Conservation (phyloP, 768 basidiomycete genomes). For the Tulasnella sp. region DNA sequence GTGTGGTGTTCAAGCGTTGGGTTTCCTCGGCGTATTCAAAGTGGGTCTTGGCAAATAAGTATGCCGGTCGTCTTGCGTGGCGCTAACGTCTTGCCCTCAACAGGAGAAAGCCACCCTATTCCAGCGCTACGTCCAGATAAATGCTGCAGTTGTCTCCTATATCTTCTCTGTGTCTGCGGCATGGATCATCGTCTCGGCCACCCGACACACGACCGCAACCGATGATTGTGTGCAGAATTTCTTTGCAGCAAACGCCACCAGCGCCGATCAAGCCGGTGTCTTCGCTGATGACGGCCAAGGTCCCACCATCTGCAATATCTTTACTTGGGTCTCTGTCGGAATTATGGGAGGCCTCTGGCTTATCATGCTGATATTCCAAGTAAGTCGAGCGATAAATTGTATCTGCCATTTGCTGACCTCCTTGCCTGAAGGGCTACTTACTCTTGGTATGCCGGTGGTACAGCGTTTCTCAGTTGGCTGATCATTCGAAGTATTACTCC, state of each 20-base stretch:
- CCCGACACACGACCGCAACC: conserved; percentile 65
- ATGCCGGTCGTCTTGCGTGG: not conserved
- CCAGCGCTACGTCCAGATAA: conserved; percentile 60
- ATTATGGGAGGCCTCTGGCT: conserved; percentile 87
- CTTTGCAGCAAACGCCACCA: conserved; percentile 17
- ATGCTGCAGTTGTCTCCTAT: conserved; percentile 45
- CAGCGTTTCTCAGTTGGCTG: conserved; percentile 61
- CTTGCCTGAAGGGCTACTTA: conserved; percentile 42
- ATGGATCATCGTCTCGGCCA: conserved; percentile 74
- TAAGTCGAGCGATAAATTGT: conserved; percentile 41
- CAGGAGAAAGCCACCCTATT: conserved; percentile 63
- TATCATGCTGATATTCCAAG: conserved; percentile 68
- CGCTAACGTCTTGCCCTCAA: not conserved
- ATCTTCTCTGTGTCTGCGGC: conserved; percentile 72
- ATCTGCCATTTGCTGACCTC: conserved; percentile 30
- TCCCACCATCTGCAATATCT: conserved; percentile 73
- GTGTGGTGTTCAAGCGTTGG: conserved; percentile 70
- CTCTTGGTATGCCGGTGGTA: conserved; percentile 52
- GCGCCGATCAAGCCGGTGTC: conserved; percentile 6
- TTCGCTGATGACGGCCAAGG: conserved; percentile 45
- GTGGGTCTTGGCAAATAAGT: conserved; percentile 43
- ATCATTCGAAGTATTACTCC: conserved; percentile 72
- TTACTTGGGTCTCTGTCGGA: conserved; percentile 87
- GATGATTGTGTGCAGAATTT: conserved; percentile 46
- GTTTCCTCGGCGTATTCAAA: conserved; percentile 75